phyloP scores from a whole-genome alignment of 371 early-diverging fungal species.

The Quaeritorhiza haematococci region DNA sequence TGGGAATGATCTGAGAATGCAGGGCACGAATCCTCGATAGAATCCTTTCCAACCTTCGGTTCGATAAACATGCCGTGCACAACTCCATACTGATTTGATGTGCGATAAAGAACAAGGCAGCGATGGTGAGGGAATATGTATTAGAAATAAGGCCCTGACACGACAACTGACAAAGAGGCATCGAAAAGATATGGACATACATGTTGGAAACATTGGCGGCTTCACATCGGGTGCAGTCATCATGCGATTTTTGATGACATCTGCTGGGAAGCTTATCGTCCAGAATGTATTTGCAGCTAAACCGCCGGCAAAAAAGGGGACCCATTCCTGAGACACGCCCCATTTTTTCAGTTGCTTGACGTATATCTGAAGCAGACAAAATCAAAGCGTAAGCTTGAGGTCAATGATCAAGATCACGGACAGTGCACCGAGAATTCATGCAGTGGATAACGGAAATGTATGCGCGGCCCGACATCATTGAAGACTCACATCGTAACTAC shows the following conservation, averaged over 20 bases:
- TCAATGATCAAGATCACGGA: neutral
- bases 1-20: constrained; percentile 84
- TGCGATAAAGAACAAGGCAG: no score
- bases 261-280: constrained; percentile 80
- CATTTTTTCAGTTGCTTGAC: constrained; percentile 40
- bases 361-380: constrained; percentile 31
- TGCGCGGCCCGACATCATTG: no score
- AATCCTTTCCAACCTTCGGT: constrained; percentile 68
- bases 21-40: constrained; percentile 77
- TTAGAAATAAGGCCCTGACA: no score
- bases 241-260: constrained; percentile 85
- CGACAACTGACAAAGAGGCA: no score
- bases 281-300: constrained; percentile 87
- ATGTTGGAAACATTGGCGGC: constrained; percentile 59
- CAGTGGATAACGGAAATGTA: no score
- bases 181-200: no score
- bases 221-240: constrained; percentile 82
- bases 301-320: constrained; percentile 85
- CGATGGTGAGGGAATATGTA: no score
- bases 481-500: constrained; percentile 64
- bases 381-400: constrained; percentile 2
- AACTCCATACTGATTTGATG: constrained; percentile 24
- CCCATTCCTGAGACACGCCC: constrained; percentile 50
- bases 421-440: no score
- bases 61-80: constrained; percentile 17